Conservation (phyloP, 164 flowering plant species). For the Chloranthus sessilifolius region DNA sequence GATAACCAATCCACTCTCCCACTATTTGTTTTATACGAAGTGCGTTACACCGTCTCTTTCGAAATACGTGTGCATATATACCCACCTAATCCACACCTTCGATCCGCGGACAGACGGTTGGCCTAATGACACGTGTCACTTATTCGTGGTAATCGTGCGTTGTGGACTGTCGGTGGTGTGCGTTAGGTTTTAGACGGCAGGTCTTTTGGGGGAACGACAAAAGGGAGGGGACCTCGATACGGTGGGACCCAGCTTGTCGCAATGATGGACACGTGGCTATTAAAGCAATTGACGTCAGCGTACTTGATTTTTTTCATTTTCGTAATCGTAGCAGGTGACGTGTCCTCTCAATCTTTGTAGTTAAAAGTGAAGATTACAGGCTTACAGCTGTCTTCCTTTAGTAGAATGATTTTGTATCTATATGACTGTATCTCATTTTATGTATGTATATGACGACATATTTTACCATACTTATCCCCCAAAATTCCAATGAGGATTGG, state of each 20-base stretch:
- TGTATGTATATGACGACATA: no score
- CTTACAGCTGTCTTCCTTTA: no score
- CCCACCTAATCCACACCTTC: background rate
- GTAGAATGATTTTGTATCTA: no score
- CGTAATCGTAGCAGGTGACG: no score
- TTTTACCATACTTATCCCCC: no score
- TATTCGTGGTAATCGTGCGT: no score
- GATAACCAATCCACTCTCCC: background rate
- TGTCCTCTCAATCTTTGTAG: background rate
- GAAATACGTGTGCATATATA: slow-evolving; percentile 4
- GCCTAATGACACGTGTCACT: background rate
- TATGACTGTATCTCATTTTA: no score
- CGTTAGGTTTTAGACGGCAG: background rate
- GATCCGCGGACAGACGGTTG: background rate
- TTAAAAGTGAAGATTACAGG: no score
- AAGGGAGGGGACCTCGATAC: background rate
- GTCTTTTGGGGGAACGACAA: no score
- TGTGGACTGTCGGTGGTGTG: slow-evolving; percentile 12
- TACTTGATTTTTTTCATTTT: background rate
- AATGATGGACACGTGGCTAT: background rate
- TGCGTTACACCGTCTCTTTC: slow-evolving; percentile 26
- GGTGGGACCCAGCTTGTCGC: background rate
- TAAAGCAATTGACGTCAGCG: background rate
- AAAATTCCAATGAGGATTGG: no score
- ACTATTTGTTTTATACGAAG: background rate